Conservation (phyloP, 441 rosid genomes). For the Raphanus hybrid region DNA sequence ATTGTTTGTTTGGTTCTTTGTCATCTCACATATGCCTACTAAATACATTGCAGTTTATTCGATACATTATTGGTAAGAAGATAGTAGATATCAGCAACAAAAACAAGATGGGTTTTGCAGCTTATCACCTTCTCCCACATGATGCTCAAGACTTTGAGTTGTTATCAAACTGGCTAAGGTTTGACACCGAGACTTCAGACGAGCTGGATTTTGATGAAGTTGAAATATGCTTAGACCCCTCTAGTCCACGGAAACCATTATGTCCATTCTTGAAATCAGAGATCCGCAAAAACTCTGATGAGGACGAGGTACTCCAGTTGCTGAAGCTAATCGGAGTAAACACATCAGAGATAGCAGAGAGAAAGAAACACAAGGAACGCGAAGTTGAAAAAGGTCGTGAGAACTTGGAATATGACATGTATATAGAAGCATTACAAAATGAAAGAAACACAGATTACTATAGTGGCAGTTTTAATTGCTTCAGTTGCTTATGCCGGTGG, state of each 20-base stretch:
- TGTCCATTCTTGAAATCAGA: too few species aligned
- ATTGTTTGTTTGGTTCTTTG: neutral
- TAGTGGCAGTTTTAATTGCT: slow-evolving; percentile 61
- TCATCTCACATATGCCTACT: slow-evolving; percentile 13
- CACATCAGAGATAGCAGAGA: slow-evolving; percentile 13
- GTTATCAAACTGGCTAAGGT: slow-evolving; percentile 16
- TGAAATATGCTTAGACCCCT: neutral
- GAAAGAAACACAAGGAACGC: neutral
- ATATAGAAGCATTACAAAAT: slow-evolving; percentile 57
- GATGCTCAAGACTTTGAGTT: slow-evolving; percentile 29
- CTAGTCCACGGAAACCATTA: neutral
- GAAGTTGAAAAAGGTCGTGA: neutral
- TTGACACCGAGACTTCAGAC: neutral
- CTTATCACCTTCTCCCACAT: slow-evolving; percentile 1
- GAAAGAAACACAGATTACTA: slow-evolving; percentile 56
- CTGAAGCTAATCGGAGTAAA: neutral
- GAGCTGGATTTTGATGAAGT: neutral
- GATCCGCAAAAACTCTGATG: neutral
- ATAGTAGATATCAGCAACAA: slow-evolving; percentile 1
- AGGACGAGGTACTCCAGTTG: neutral
- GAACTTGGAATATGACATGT: slow-evolving; percentile 44
- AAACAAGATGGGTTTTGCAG: slow-evolving; percentile 29
- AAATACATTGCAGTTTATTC: slow-evolving; percentile 11
- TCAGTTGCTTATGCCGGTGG: slow-evolving; percentile 67
- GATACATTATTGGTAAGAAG: slow-evolving; percentile 27